phyloP scores from a whole-genome alignment of 1,284 basidiomycete species.

The Volvariella surrecta region DNA sequence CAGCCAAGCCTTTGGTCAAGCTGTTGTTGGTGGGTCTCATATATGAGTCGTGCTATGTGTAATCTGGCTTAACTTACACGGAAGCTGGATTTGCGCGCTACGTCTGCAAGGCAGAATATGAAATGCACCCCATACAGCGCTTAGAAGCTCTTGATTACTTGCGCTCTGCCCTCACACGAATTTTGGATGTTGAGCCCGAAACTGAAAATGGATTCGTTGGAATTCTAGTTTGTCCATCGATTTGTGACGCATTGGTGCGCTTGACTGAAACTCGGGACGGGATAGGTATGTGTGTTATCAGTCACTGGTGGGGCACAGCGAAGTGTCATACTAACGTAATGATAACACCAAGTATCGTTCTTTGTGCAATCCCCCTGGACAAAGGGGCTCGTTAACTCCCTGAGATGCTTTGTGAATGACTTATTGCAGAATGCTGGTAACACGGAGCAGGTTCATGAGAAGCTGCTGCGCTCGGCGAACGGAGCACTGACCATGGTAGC shows the following conservation, averaged over 20 bases:
- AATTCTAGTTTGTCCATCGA: too few species aligned
- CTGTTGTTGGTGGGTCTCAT: constrained; percentile 1
- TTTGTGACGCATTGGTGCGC: too few species aligned
- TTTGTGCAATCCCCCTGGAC: constrained; percentile 41
- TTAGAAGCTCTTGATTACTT: constrained; percentile 50
- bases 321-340: too few species aligned
- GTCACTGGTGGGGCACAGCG: too few species aligned
- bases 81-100: constrained; percentile 46
- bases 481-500: too few species aligned
- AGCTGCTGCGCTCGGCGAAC: too few species aligned
- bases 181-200: constrained; percentile 27
- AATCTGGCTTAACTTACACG: neutral
- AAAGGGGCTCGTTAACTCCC: constrained; percentile 24
- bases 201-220: constrained; percentile 8
- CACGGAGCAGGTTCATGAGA: too few species aligned
- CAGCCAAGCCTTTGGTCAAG: neutral
- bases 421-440: neutral
- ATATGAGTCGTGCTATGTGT: too few species aligned
- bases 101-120: constrained; percentile 21
- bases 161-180: constrained; percentile 37
- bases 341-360: constrained; percentile 24
- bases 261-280: too few species aligned
- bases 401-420: constrained; percentile 14
- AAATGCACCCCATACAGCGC: constrained; percentile 26
- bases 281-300: too few species aligned